Evolutionary conservation across 163 green algal species (phyloP).

Genomic region (Chlorella variabilis): DNA sequence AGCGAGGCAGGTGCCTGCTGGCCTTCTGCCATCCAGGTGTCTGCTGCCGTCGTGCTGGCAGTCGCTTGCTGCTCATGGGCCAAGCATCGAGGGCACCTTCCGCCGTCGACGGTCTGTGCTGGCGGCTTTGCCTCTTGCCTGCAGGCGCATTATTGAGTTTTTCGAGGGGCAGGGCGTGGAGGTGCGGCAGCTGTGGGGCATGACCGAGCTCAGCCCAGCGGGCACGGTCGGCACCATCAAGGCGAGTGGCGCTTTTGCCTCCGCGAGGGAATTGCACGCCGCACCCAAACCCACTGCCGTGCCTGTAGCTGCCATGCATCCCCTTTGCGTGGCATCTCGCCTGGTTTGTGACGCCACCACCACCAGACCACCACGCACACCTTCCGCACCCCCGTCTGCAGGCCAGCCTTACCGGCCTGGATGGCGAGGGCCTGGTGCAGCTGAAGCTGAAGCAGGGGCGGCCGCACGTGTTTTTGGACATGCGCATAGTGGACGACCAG

Average conservation of each 20-base stretch:
- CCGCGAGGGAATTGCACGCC: not conserved
- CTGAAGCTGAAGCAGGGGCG: constrained; percentile 59
- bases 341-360: too few species aligned
- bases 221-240: constrained; percentile 68
- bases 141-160: constrained; percentile 62
- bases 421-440: constrained; percentile 27
- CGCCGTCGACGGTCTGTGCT: too few species aligned
- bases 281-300: too few species aligned
- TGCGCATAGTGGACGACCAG: constrained; percentile 78
- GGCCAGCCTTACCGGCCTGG: constrained; percentile 33
- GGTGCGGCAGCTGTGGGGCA: constrained; percentile 83
- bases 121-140: not conserved
- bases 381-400: not conserved
- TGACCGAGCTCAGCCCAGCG: constrained; percentile 84
- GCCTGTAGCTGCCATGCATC: too few species aligned
- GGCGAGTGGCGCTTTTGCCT: not conserved
- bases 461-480: constrained; percentile 73
- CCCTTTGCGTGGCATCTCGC: too few species aligned
- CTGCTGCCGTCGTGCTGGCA: not conserved
- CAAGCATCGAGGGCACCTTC: too few species aligned
- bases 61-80: too few species aligned
- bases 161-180: constrained; percentile 70
- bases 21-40: too few species aligned
- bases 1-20: too few species aligned
- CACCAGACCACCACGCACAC: too few species aligned